A percentile compares a stretch with the other conserved stretches of the same genome.
phyloP scores from a whole-genome alignment of 192 early-diverging fungal genomes.

The Pilobolus umbonatus region DNA sequence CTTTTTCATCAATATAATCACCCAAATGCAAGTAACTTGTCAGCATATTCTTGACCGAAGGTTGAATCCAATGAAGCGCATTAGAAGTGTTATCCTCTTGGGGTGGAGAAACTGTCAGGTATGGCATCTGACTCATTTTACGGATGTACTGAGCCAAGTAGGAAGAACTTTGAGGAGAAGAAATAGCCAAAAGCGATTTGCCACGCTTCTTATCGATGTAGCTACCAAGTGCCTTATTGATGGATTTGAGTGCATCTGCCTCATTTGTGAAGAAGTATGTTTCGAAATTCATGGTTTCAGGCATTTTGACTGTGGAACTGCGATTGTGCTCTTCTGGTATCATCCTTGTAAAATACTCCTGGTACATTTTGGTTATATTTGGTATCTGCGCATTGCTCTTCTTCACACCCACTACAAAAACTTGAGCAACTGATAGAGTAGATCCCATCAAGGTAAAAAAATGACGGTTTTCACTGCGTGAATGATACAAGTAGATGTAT shows the following conservation, averaged over 20 bases:
- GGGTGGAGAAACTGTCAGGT: slow-evolving; percentile 63
- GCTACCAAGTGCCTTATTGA: slow-evolving; percentile 57
- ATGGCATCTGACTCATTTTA: slow-evolving; percentile 64
- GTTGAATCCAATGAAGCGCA: slow-evolving; percentile 81
- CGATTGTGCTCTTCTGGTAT: too few species aligned
- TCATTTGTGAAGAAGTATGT: slow-evolving; percentile 44
- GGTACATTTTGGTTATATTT: slow-evolving; percentile 62
- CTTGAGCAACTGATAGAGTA: slow-evolving; percentile 41
- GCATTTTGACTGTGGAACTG: slow-evolving; percentile 44
- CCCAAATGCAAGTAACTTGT: slow-evolving; percentile 70
- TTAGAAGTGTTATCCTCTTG: slow-evolving; percentile 69
- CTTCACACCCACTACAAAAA: slow-evolving; percentile 74
- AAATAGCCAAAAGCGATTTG: slow-evolving; percentile 69
- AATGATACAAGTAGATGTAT: slow-evolving; percentile 80
- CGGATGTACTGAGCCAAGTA: slow-evolving; percentile 40
- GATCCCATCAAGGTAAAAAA: slow-evolving; percentile 72
- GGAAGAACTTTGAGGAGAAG: slow-evolving; percentile 47
- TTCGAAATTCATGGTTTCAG: slow-evolving; percentile 46
- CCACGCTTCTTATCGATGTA: slow-evolving; percentile 58
- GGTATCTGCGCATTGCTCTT: slow-evolving; percentile 63
- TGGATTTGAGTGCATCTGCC: slow-evolving; percentile 44
- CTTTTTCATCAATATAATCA: slow-evolving; percentile 67
- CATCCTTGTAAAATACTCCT: neutral
- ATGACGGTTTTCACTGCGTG: slow-evolving; percentile 52
- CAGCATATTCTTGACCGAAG: slow-evolving; percentile 67